Evolutionary conservation across 495 filamentous ascomycete species (phyloP).

Genomic region (Annulohypoxylon nitens): DNA sequence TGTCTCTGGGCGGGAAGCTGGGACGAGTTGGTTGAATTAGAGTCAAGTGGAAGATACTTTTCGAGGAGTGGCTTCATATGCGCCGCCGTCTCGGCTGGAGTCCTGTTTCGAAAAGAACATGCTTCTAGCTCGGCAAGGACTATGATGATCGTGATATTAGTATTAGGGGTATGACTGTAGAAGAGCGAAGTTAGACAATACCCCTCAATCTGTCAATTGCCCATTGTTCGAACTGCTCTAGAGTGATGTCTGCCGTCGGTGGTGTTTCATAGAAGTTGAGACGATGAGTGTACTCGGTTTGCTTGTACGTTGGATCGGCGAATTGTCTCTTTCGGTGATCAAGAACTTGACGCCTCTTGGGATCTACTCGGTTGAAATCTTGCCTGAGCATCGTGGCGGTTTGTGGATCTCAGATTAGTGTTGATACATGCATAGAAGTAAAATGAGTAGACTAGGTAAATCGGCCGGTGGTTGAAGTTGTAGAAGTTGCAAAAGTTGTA

Average conservation of each 20-base stretch:
- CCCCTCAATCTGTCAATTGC: constrained; percentile 91
- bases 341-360: constrained; percentile 79
- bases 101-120: constrained; percentile 93
- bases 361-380: constrained; percentile 79
- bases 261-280: constrained; percentile 92
- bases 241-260: constrained; percentile 92
- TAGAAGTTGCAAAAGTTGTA: constrained; percentile 8
- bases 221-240: constrained; percentile 99
- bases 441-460: too few species aligned
- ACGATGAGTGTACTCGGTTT: constrained; percentile 82
- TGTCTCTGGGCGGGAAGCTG: constrained; percentile 79
- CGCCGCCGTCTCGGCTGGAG: constrained; percentile 77
- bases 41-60: constrained; percentile 86
- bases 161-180: neutral
- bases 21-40: constrained; percentile 74
- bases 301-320: constrained; percentile 75
- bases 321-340: constrained; percentile 91
- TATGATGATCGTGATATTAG: constrained; percentile 48
- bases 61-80: constrained; percentile 85
- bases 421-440: too few species aligned
- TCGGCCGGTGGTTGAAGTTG: too few species aligned
- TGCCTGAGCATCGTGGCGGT: constrained; percentile 75
- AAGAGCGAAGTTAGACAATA: constrained; percentile 50
- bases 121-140: constrained; percentile 96
- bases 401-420: neutral